Evolutionary conservation across 345 rosid genomes (phyloP).

Genomic region (Citrus hindsii): DNA sequence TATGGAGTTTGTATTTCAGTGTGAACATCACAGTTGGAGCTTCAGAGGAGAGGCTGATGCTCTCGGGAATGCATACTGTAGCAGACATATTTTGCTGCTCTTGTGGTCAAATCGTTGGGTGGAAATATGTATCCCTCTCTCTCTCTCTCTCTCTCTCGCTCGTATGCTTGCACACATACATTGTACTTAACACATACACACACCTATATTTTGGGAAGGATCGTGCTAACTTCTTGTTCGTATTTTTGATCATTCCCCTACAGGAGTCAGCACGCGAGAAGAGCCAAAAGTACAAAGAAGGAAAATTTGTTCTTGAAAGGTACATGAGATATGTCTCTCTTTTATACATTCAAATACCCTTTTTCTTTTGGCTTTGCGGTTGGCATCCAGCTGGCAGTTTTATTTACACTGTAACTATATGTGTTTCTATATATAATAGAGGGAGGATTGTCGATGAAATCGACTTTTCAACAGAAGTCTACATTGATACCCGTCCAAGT

Average conservation of each 20-base stretch:
- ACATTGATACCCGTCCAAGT: constrained; percentile 48
- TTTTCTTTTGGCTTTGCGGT: background rate
- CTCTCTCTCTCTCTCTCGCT: background rate
- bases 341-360: background rate
- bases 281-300: constrained; percentile 77
- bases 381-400: background rate
- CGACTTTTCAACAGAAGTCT: constrained; percentile 59
- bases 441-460: constrained; percentile 76
- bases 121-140: constrained; percentile 72
- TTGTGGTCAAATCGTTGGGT: constrained; percentile 86
- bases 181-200: too few species aligned
- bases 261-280: constrained; percentile 77
- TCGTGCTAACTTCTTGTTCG: background rate
- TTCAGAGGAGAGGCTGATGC: constrained; percentile 72
- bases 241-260: constrained; percentile 1
- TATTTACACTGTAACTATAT: background rate
- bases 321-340: constrained; percentile 15
- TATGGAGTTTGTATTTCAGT: constrained; percentile 36
- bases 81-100: constrained; percentile 86
- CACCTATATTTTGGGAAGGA: background rate
- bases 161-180: background rate
- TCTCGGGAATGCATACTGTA: constrained; percentile 79
- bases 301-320: constrained; percentile 85
- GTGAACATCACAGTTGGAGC: constrained; percentile 69
- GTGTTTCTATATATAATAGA: constrained; percentile 28